Evolutionary conservation across 495 filamentous ascomycete species (phyloP).

Genomic region (Penicillium longicatenatum): DNA sequence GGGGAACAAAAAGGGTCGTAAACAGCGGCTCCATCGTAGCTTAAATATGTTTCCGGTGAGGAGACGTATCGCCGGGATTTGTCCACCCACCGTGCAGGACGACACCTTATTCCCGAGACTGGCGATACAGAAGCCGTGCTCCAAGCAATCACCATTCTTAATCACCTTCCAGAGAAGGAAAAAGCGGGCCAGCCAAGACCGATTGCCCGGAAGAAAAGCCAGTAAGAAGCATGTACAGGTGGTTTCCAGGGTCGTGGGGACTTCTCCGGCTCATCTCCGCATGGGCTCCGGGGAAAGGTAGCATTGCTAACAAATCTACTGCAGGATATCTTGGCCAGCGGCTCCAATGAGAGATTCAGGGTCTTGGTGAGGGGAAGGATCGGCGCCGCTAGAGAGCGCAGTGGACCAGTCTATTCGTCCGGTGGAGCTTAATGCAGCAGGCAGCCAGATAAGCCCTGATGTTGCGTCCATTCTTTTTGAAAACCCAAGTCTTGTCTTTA

Average conservation of each 20-base stretch:
- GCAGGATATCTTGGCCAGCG: not conserved
- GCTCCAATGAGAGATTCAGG: not conserved
- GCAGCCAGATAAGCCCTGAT: not conserved
- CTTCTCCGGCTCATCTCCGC: constrained; percentile 20
- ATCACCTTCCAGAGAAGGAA: constrained; percentile 9
- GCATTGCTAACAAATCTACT: constrained; percentile 2
- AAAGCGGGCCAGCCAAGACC: constrained; percentile 10
- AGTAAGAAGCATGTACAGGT: not conserved
- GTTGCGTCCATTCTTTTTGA: not conserved
- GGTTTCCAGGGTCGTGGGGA: constrained; percentile 13
- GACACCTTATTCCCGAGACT: not conserved
- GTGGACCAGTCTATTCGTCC: not conserved
- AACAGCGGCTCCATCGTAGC: not conserved
- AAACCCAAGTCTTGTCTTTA: no score
- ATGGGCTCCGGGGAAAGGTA: constrained; percentile 28
- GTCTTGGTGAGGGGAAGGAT: constrained; percentile 6
- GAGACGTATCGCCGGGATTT: not conserved
- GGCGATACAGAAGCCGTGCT: not conserved
- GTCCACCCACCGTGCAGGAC: not conserved
- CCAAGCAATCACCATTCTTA: not conserved
- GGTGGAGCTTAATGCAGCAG: not conserved
- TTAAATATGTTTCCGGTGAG: not conserved
- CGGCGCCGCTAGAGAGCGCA: constrained; percentile 3
- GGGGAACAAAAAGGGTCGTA: not conserved
- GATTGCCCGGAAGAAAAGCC: constrained; percentile 1